phyloP scores from a whole-genome alignment of 1,284 basidiomycete genomes.

The Microbotryum intermedium region DNA sequence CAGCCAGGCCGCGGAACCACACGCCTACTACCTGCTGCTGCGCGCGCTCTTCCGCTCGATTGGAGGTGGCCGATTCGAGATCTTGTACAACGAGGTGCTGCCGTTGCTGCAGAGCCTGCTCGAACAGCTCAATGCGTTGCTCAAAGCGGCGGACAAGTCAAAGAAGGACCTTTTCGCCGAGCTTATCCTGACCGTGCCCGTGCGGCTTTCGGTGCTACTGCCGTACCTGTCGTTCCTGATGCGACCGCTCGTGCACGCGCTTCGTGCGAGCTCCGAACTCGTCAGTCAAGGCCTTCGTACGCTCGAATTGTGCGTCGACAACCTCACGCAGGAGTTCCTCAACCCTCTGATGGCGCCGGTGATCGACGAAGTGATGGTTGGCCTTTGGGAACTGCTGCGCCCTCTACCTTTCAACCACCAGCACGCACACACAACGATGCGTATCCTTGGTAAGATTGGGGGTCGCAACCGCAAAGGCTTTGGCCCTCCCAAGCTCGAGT shows the following conservation, averaged over 20 bases:
- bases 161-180: slow-evolving; percentile 90
- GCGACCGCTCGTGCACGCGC: slow-evolving; percentile 87
- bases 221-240: slow-evolving; percentile 94
- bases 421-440: slow-evolving; percentile 89
- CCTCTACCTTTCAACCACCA: slow-evolving; percentile 84
- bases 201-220: slow-evolving; percentile 88
- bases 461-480: slow-evolving; percentile 85
- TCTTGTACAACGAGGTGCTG: slow-evolving; percentile 91
- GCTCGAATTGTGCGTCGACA: slow-evolving; percentile 98
- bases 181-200: slow-evolving; percentile 91
- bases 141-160: slow-evolving; percentile 56
- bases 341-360: slow-evolving; percentile 94
- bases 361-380: slow-evolving; percentile 87
- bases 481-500: slow-evolving; percentile 68
- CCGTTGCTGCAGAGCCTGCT: slow-evolving; percentile 95
- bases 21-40: slow-evolving; percentile 90
- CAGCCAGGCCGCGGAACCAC: slow-evolving; percentile 80
- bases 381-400: slow-evolving; percentile 79
- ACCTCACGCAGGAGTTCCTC: slow-evolving; percentile 94
- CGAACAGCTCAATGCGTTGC: slow-evolving; percentile 83
- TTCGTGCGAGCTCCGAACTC: slow-evolving; percentile 79
- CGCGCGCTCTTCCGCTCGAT: slow-evolving; percentile 93
- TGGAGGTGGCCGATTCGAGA: slow-evolving; percentile 92
- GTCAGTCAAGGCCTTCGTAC: slow-evolving; percentile 94
- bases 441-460: slow-evolving; percentile 94